phyloP scores from a whole-genome alignment of 2,329 filamentous ascomycete species.

The Curvularia verruculosa region DNA sequence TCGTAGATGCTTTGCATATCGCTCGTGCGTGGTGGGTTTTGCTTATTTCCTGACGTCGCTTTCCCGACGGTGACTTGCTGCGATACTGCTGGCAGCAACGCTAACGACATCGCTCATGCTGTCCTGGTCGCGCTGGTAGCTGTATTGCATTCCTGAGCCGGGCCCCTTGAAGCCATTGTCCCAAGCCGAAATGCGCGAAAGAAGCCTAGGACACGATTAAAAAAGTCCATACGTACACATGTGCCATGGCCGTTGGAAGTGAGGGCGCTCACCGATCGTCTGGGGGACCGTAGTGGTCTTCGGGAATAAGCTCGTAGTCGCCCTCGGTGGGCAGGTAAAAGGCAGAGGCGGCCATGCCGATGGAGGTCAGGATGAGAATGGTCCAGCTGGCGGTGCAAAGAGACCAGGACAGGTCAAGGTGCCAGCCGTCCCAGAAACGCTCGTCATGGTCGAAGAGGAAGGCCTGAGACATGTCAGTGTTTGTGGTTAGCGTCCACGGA shows the following conservation, averaged over 20 bases:
- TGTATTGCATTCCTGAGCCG: slow-evolving; percentile 24
- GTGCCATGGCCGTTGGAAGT: background rate
- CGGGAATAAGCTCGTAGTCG: slow-evolving; percentile 79
- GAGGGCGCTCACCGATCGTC: slow-evolving; percentile 42
- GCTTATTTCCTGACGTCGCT: slow-evolving; percentile 11
- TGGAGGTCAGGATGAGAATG: slow-evolving; percentile 59
- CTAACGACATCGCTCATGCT: slow-evolving; percentile 27
- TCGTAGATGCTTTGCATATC: background rate
- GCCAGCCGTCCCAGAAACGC: slow-evolving; percentile 83
- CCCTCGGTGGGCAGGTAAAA: slow-evolving; percentile 77
- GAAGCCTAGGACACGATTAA: slow-evolving; percentile 39
- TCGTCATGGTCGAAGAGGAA: slow-evolving; percentile 84
- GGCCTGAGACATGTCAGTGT: slow-evolving; percentile 60
- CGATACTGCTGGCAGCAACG: slow-evolving; percentile 15
- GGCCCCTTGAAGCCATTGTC: slow-evolving; percentile 42
- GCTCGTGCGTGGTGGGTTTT: background rate
- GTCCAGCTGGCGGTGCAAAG: slow-evolving; percentile 68
- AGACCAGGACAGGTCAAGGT: slow-evolving; percentile 78
- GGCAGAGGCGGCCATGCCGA: slow-evolving; percentile 69
- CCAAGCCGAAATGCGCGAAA: slow-evolving; percentile 44
- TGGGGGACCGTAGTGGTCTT: slow-evolving; percentile 35
- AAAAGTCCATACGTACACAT: slow-evolving; percentile 7
- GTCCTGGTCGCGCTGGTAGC: slow-evolving; percentile 30
- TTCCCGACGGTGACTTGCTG: slow-evolving; percentile 16
- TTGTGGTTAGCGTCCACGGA: background rate